Evolutionary conservation across 2,329 filamentous ascomycete genomes (phyloP), one percentile per base, ranked within the genome.

Genomic region (Cercospora janseana): DNA sequence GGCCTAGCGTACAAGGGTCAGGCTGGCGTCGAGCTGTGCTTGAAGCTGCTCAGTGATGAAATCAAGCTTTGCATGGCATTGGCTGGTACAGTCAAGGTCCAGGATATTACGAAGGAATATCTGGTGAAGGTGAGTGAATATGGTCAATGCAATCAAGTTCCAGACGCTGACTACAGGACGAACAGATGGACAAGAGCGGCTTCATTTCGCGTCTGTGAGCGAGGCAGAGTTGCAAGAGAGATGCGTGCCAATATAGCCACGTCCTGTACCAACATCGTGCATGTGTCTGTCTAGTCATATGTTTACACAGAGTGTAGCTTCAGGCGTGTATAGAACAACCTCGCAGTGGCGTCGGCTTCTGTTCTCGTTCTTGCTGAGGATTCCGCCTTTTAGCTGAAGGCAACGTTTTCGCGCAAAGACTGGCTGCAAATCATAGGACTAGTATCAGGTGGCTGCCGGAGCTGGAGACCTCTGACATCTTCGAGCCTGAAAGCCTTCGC

Each of bases 1-100:
- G 76, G 75, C 0, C 63, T 79, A 29, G 72, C 73, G 9, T 64
- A 64, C 41, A 61, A 65, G 26, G 67, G 66, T 3, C 61, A 69
- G 44, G 59, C 60, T 15, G 67, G 67, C n/a, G 64, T 68, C 2
- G 72, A 73, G 54, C 54, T 73, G 37, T 74, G 73, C 15, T 50
- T 79, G 42, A 71, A 67, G 31, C 69, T 78, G 20, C 44, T 73
- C 16, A 56, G 53, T 8, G 67, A 69, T 37, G 69, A 72, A 52
- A 66, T 72, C 47, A 66, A 59, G 53, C 54, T 67, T 4, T 70
- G 67, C 51, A 72, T 72, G 70, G 67, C 63, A n/a, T 55, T 72
- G 28, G 68, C 69, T 9, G 69, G 70, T 0, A 66, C 66, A 12
- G 62, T 55, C n/a, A 66, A 60, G 24, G 62, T 71, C 20, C 49